Base-by-base conservation (phyloP, 441 rosid species). In the Eruca vesicaria region DNA sequence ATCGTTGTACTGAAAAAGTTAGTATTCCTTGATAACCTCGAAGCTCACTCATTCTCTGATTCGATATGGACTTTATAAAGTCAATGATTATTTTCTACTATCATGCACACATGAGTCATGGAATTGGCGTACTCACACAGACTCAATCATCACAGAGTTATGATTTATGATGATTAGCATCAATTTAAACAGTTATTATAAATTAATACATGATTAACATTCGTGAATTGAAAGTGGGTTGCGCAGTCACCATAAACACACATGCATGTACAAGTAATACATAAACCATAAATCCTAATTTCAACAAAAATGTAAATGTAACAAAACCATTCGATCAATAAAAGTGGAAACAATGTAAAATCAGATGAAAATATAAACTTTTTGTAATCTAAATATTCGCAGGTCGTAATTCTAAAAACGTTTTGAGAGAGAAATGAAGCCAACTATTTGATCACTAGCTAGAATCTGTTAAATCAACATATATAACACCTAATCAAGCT, bases 1-100 rank as follows among this genome's bases (percentile, higher is more conserved):
- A 77, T 77, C 63, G 3, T 77, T 71, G 66, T 26, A 57, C 76
- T 69, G 71, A 36, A 69, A 63, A 69, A 56, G 56, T 28, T 52
- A 21, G 23, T 16, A 57, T 45, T 32, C 63, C 21, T 69, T 70
- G 50, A 69, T 63, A 63, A 63, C 66, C 79, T 75, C 79, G 53
- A 75, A 62, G 74, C 59, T 63, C 59, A 75, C 74, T 75, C 74
- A 15, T 74, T 43, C 73, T 60, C 32, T 60, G 63, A 60, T 48
- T 60, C 33, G 6, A 50, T 66, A 66, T 31, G n/a, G 52, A 59
- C 6, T 74, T 43, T 9, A 58, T 7, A 74, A 32, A 66, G n/a
- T 21, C 41, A 66, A 45, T 74, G 41, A 74, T 66, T 31, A 7
- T 57, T 31, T 38, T 31, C n/a, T 52, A 15, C 36, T 63, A 18